phyloP scores from a whole-genome alignment of 2,329 filamentous ascomycete genomes.

The Hypoxylon sp. region DNA sequence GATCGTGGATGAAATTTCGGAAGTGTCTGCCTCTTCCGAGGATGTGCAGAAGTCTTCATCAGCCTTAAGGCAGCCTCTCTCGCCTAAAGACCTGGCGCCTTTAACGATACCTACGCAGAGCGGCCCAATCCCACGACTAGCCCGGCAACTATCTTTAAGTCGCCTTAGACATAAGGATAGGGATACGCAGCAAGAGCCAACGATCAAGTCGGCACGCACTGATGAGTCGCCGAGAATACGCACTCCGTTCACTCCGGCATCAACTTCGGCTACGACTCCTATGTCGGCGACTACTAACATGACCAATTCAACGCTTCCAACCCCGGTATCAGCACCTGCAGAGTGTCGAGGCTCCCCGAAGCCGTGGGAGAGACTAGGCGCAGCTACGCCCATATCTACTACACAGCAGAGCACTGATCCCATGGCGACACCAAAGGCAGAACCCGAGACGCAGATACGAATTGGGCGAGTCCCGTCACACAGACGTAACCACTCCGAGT shows the following conservation, averaged over 20 bases:
- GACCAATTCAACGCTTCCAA: conserved; percentile 61
- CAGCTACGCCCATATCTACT: conserved; percentile 47
- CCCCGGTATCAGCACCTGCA: conserved; percentile 65
- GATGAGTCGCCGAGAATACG: conserved; percentile 65
- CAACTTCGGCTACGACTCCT: conserved; percentile 60
- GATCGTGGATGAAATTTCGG: conserved; percentile 43
- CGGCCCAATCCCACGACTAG: conserved; percentile 53
- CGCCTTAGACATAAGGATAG: conserved; percentile 63
- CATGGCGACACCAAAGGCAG: conserved; percentile 53
- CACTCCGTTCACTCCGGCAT: conserved; percentile 61
- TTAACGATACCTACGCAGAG: conserved; percentile 68
- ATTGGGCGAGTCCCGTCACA: conserved; percentile 56
- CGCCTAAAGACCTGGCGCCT: conserved; percentile 69
- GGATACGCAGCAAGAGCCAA: conserved; percentile 58
- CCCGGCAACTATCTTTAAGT: conserved; percentile 60
- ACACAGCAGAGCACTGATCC: conserved; percentile 53
- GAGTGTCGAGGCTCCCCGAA: conserved; percentile 62
- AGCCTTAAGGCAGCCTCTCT: conserved; percentile 59
- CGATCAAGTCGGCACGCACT: conserved; percentile 58
- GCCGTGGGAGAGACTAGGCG: conserved; percentile 59
- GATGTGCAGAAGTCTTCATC: conserved; percentile 30
- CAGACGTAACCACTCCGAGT: conserved; percentile 69
- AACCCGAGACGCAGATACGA: conserved; percentile 48
- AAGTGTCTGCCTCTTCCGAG: conserved; percentile 12
- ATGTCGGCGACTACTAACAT: conserved; percentile 63